phyloP scores from a whole-genome alignment of 2,329 filamentous ascomycete species.

The Trichophyton mentagrophytes region DNA sequence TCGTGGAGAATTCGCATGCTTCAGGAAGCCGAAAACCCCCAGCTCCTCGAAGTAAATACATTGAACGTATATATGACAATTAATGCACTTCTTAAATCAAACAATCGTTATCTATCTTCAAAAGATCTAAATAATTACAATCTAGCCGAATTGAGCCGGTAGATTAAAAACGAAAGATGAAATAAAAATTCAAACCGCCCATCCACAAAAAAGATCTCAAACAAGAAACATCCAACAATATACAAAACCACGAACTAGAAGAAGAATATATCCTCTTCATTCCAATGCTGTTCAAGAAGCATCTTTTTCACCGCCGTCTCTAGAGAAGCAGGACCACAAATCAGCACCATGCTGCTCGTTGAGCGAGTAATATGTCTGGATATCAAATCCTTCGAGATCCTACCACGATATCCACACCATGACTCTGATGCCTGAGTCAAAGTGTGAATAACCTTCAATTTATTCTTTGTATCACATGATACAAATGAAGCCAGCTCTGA shows the following conservation, averaged over 20 bases:
- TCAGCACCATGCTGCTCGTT: slow-evolving; percentile 2
- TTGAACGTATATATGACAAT: neutral
- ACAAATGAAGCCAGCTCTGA: slow-evolving; percentile 56
- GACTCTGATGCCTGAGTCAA: slow-evolving; percentile 49
- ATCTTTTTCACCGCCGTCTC: neutral
- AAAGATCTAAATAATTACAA: too few relatives aligned
- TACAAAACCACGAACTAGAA: neutral
- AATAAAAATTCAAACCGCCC: neutral
- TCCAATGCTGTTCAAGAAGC: slow-evolving; percentile 2
- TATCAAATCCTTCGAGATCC: slow-evolving; percentile 41
- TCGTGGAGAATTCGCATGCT: slow-evolving; percentile 78
- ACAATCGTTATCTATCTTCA: too few relatives aligned
- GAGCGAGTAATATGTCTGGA: neutral
- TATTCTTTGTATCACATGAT: slow-evolving; percentile 36
- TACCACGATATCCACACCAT: slow-evolving; percentile 58
- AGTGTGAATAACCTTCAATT: slow-evolving; percentile 55
- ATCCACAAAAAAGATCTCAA: neutral
- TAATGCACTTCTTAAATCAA: neutral
- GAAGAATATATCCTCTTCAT: slow-evolving; percentile 1
- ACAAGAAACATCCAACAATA: neutral
- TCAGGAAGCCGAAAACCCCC: slow-evolving; percentile 47
- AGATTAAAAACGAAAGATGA: neutral
- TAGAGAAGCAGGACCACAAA: slow-evolving; percentile 2
- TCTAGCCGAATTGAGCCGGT: neutral
- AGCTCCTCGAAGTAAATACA: neutral